These are phyloP conservation scores for Plasmodium reichenowi DNA, from an alignment of 169 alveolate species.

Conservation along the genomic window DNA sequence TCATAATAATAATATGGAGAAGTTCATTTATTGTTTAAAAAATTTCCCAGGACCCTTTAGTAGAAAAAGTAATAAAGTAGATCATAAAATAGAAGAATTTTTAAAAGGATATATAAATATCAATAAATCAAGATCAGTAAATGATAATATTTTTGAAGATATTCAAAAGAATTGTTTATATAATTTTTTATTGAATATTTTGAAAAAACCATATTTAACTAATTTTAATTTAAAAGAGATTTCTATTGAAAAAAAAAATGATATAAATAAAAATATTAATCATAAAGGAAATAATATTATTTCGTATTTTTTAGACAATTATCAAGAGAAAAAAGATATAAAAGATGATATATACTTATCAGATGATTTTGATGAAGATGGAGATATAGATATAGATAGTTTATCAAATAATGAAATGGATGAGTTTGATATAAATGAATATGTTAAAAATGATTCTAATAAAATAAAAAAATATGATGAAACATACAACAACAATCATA, in stretches of 20 bases:
- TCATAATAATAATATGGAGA: background rate
- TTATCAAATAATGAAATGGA: constrained; percentile 2
- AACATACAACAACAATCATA: background rate
- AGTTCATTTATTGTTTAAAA: constrained; percentile 15
- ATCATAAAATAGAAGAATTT: constrained; percentile 25
- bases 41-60: constrained; percentile 64
- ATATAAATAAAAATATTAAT: background rate
- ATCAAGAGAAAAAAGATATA: background rate
- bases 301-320: constrained; percentile 10
- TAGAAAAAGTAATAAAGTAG: constrained; percentile 21
- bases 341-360: background rate
- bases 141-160: constrained; percentile 5
- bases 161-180: constrained; percentile 35
- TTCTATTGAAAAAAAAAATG: constrained; percentile 7
- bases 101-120: constrained; percentile 17
- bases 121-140: constrained; percentile 6
- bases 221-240: constrained; percentile 25
- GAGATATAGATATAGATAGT: background rate
- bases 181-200: constrained; percentile 12
- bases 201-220: constrained; percentile 9
- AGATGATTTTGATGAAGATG: background rate
- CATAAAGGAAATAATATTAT: background rate
- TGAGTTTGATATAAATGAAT: constrained; percentile 2
- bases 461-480: background rate
- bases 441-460: background rate